Base-by-base conservation (phyloP, 2,329 filamentous ascomycete species). In the Clarireedia homoeocarpa region DNA sequence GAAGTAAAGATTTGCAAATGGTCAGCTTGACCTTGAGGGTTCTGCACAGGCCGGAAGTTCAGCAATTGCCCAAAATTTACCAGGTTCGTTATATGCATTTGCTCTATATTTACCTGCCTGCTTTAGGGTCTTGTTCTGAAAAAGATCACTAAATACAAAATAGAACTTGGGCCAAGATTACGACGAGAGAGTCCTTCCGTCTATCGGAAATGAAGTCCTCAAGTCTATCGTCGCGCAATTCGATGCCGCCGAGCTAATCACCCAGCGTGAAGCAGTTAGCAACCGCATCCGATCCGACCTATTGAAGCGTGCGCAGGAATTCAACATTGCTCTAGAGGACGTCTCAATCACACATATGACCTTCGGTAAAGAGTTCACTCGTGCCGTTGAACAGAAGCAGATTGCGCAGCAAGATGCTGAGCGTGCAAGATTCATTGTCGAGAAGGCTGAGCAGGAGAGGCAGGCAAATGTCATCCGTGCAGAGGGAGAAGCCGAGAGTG, bases 261-360 rank as follows among this genome's bases (percentile, higher is more conserved):
- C 94, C 58, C 94, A 99, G 77, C 88, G 94, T 73, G 95, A 99
- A 77, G 90, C 92, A 62, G 94, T 99, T 67, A 92, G 87, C 63
- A 87, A 96, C 74, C 88, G 91, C 68, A 99, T 99, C 79, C 91
- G 89, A 59, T 81, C 82, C 66, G 94, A 99, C 72, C 84, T 99
- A 50, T 86, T 94, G 70, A 91, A 88, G 77, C 91, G 94, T 68
- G 94, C 94, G 48, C 78, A 86, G 69, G 94, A 99, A 74, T 99
- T 99, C 84, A 96, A 99, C 80, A 99, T 99, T 70, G 90, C 91
- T 27, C 89, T 99, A 53, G 94, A 99, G 76, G 94, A 99, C 70
- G 94, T 99, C 59, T 95, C 90, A 70, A 99, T 99, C 74, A 99
- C 94, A 60, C 94, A 99, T 81, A 99, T 99, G 94, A 99, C 94